phyloP scores from a whole-genome alignment of 352 stramenopile species.

The Pythium folliculosum region DNA sequence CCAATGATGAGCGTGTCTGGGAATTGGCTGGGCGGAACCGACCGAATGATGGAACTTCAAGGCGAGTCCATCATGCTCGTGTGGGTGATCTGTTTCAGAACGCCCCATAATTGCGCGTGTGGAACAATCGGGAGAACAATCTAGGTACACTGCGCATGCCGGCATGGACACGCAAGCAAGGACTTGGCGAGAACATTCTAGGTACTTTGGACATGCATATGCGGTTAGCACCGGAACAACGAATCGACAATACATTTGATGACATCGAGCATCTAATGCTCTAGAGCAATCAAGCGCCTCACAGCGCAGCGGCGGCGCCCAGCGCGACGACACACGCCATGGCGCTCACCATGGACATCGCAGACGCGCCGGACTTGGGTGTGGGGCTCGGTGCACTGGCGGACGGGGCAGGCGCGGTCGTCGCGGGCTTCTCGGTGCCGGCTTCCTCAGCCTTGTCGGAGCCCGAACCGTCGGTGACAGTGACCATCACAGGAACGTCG shows the following conservation, averaged over 20 bases:
- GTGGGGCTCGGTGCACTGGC: background rate
- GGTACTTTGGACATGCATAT: no score
- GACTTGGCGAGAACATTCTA: no score
- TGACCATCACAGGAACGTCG: background rate
- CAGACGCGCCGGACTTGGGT: background rate
- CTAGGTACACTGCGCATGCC: background rate
- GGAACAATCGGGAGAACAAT: background rate
- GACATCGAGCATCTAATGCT: no score
- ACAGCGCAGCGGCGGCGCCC: background rate
- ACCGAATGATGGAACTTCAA: background rate
- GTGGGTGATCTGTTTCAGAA: constrained; percentile 1
- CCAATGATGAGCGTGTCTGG: background rate
- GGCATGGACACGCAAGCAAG: background rate
- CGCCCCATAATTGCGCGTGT: no score
- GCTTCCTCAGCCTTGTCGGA: background rate
- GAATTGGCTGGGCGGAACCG: background rate
- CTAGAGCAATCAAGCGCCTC: background rate
- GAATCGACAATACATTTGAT: background rate
- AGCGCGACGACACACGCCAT: background rate
- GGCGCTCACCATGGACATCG: background rate
- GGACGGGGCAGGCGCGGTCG: constrained; percentile 2
- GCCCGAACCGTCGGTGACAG: background rate
- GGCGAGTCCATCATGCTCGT: background rate
- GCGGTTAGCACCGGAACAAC: background rate
- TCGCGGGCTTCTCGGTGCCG: background rate